A percentile compares a stretch with the other conserved stretches of the same genome.
Conservation (phyloP, 805 yeast genomes). For the Pichia eremophila region DNA sequence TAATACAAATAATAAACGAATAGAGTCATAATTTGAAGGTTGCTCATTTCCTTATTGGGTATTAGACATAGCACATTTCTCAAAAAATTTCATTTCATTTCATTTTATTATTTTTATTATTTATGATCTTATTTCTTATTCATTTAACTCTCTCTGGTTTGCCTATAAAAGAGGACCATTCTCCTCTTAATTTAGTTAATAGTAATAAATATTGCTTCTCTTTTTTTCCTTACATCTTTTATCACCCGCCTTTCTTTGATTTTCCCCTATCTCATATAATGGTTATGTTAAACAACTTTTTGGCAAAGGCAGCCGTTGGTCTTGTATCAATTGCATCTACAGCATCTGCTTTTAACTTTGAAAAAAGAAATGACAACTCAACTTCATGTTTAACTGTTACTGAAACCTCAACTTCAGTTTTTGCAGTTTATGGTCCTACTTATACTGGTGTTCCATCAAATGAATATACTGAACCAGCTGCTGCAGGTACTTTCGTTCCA, state of each 20-base stretch:
- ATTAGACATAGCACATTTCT: too few species aligned
- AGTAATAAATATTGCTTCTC: too few species aligned
- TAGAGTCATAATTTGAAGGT: too few species aligned
- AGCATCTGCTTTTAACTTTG: not conserved
- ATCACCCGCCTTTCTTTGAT: slow-evolving; percentile 5
- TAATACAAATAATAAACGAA: too few species aligned
- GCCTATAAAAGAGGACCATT: too few species aligned
- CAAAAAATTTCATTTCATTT: too few species aligned
- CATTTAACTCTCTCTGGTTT: too few species aligned
- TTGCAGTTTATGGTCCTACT: slow-evolving; percentile 7
- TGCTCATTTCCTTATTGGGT: too few species aligned
- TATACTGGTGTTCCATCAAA: slow-evolving; percentile 13
- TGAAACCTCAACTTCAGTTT: slow-evolving; percentile 7
- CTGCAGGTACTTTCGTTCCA: slow-evolving; percentile 5
- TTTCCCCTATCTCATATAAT: slow-evolving; percentile 4
- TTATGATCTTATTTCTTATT: too few species aligned
- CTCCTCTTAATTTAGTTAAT: too few species aligned
- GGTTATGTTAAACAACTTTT: slow-evolving; percentile 5
- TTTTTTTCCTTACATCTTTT: not conserved
- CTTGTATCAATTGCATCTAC: not conserved
- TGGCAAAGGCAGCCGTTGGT: not conserved
- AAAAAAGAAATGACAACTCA: slow-evolving; percentile 2
- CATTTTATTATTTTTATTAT: too few species aligned
- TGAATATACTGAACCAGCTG: slow-evolving; percentile 8
- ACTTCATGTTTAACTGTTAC: not conserved